Evolutionary conservation across 148 eudicot species (phyloP).

Genomic region (Pharnaceum exiguum): DNA sequence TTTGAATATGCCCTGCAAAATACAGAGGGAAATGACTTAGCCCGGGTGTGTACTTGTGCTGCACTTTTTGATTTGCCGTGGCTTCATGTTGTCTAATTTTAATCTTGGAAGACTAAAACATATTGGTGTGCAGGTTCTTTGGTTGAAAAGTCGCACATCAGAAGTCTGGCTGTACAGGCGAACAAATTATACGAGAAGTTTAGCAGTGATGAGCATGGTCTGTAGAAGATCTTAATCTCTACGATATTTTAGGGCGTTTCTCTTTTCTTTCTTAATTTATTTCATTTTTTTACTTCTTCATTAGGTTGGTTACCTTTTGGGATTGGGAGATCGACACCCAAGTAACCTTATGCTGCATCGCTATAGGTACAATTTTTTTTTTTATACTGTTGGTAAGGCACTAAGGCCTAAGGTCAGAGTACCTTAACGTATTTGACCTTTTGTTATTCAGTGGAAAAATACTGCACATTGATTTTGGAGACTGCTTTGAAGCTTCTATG

Average conservation of each 20-base stretch:
- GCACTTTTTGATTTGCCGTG: neutral
- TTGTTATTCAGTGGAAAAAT: slow-evolving; percentile 80
- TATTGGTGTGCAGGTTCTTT: slow-evolving; percentile 56
- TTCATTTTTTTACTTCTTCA: slow-evolving; percentile 11
- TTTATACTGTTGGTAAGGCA: neutral
- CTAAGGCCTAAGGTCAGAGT: neutral
- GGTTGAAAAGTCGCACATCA: slow-evolving; percentile 98
- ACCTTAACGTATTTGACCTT: slow-evolving; percentile 1
- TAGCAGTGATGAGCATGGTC: slow-evolving; percentile 99
- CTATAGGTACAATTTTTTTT: slow-evolving; percentile 74
- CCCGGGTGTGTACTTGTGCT: slow-evolving; percentile 52
- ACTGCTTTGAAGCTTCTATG: slow-evolving; percentile 99
- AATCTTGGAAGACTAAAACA: neutral
- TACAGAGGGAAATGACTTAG: slow-evolving; percentile 88
- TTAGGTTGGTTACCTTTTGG: slow-evolving; percentile 99
- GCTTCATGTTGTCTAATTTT: neutral
- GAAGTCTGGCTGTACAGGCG: slow-evolving; percentile 95
- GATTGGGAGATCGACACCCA: slow-evolving; percentile 99
- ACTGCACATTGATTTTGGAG: slow-evolving; percentile 97
- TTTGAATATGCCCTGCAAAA: slow-evolving; percentile 88
- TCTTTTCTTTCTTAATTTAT: too few relatives aligned
- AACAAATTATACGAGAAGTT: slow-evolving; percentile 96
- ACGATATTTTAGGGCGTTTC: too few relatives aligned
- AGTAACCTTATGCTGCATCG: slow-evolving; percentile 98
- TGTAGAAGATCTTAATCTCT: too few relatives aligned